Evolutionary conservation across 306 rosid genomes (phyloP).

Genomic region (Ormosia emarginata): DNA sequence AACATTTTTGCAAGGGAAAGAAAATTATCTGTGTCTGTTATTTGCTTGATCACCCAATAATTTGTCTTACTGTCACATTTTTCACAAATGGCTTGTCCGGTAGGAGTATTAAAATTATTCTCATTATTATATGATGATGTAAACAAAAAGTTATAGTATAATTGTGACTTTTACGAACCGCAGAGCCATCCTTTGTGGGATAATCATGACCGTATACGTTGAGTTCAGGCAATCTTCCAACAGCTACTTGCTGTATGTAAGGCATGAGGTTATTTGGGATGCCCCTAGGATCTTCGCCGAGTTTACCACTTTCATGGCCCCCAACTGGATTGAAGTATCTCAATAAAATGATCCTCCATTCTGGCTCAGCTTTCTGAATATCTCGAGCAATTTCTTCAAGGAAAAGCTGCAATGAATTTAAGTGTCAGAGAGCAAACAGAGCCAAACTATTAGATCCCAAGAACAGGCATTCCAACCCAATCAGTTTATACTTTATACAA

Average conservation of each 20-base stretch:
- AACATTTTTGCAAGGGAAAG: background rate
- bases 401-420: slow-evolving; percentile 55
- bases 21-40: background rate
- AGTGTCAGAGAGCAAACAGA: slow-evolving; percentile 8
- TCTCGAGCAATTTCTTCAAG: slow-evolving; percentile 87
- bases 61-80: background rate
- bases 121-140: background rate
- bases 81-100: background rate
- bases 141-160: background rate
- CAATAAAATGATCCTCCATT: slow-evolving; percentile 73
- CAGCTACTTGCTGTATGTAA: slow-evolving; percentile 91
- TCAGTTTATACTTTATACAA: background rate
- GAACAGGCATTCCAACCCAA: background rate
- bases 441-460: slow-evolving; percentile 3
- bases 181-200: slow-evolving; percentile 88
- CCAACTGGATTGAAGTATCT: slow-evolving; percentile 98
- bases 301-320: slow-evolving; percentile 87
- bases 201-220: slow-evolving; percentile 82
- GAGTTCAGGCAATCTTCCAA: slow-evolving; percentile 84
- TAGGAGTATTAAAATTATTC: background rate
- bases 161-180: slow-evolving; percentile 48
- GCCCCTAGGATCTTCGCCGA: slow-evolving; percentile 97
- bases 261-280: slow-evolving; percentile 97
- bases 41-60: background rate
- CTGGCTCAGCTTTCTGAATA: slow-evolving; percentile 79